Evolutionary conservation across 2,329 filamentous ascomycete genomes (phyloP).

Genomic region (Aspergillus flavus): DNA sequence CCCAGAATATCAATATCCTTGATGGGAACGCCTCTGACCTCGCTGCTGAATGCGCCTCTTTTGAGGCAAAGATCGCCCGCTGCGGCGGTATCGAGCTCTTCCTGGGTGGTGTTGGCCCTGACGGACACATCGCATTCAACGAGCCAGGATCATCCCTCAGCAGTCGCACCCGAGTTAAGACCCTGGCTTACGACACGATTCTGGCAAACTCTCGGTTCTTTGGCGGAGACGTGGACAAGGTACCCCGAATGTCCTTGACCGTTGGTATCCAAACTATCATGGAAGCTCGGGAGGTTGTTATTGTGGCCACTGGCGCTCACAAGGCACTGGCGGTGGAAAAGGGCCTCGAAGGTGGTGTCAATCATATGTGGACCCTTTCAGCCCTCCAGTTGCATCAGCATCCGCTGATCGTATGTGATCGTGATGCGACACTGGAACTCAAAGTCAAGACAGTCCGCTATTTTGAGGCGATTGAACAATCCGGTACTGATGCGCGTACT

Average conservation of each 20-base stretch:
- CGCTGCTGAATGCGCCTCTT: conserved; percentile 74
- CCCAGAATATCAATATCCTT: conserved; percentile 80
- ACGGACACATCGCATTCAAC: conserved; percentile 90
- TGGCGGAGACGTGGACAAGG: conserved; percentile 69
- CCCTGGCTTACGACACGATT: conserved; percentile 83
- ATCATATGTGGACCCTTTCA: conserved; percentile 90
- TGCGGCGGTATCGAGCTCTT: conserved; percentile 83
- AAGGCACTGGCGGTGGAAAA: conserved; percentile 79
- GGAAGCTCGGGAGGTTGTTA: conserved; percentile 77
- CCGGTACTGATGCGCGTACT: conserved; percentile 54
- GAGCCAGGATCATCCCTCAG: conserved; percentile 79
- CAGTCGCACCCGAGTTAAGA: conserved; percentile 82
- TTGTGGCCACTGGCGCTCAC: conserved; percentile 79
- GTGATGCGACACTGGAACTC: conserved; percentile 73
- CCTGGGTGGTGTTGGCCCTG: conserved; percentile 80
- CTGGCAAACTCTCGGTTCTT: conserved; percentile 86
- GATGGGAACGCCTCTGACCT: conserved; percentile 78
- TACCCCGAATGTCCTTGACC: conserved; percentile 80
- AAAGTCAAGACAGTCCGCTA: conserved; percentile 76
- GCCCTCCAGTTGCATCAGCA: conserved; percentile 78
- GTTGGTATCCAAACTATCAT: conserved; percentile 83
- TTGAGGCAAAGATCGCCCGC: conserved; percentile 75
- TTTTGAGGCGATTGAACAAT: conserved; percentile 71
- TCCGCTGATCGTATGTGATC: conserved; percentile 80
- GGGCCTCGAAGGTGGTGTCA: conserved; percentile 79